These are phyloP conservation scores for Brassica juncea DNA, from an alignment of 345 rosid genomes.

Conservation along the genomic window DNA sequence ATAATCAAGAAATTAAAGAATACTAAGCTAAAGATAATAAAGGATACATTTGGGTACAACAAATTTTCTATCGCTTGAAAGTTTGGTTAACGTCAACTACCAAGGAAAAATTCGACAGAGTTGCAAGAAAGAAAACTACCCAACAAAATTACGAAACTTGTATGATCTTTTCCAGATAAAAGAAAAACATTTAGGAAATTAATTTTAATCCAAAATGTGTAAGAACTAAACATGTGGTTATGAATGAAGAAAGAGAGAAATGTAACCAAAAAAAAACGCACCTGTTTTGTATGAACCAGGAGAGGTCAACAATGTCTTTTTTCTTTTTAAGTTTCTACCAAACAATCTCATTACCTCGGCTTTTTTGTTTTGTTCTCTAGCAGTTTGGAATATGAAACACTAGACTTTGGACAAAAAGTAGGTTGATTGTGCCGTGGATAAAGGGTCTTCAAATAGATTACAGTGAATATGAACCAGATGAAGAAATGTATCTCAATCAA, in stretches of 20 bases:
- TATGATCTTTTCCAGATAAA: not conserved
- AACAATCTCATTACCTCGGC: conserved; percentile 11
- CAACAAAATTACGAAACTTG: conserved; percentile 11
- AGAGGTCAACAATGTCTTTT: conserved; percentile 22
- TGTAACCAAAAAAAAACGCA: conserved; percentile 25
- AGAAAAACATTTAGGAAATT: not conserved
- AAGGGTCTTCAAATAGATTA: not conserved
- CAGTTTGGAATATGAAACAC: not conserved
- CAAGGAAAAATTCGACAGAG: conserved; percentile 1
- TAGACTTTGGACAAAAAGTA: conserved; percentile 5
- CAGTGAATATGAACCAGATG: conserved; percentile 6
- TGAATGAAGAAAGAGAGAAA: conserved; percentile 3
- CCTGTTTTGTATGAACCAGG: conserved; percentile 31
- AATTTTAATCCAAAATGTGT: conserved; percentile 22
- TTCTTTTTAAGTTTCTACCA: not conserved
- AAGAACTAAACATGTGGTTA: conserved; percentile 9
- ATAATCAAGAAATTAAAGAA: not conserved
- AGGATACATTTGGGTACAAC: conserved; percentile 14
- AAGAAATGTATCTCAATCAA: conserved; percentile 2
- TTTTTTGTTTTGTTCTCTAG: not conserved
- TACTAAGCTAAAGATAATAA: not conserved
- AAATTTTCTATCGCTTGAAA: conserved; percentile 9
- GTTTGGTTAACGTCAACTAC: conserved; percentile 32
- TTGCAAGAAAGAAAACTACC: conserved; percentile 16
- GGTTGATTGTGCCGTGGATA: not conserved